Percentiles rank a stretch among this genome's conserved stretches.
These are phyloP conservation scores for Leucosporidium yakuticum DNA, from an alignment of 768 basidiomycete genomes.

Conservation along the genomic window DNA sequence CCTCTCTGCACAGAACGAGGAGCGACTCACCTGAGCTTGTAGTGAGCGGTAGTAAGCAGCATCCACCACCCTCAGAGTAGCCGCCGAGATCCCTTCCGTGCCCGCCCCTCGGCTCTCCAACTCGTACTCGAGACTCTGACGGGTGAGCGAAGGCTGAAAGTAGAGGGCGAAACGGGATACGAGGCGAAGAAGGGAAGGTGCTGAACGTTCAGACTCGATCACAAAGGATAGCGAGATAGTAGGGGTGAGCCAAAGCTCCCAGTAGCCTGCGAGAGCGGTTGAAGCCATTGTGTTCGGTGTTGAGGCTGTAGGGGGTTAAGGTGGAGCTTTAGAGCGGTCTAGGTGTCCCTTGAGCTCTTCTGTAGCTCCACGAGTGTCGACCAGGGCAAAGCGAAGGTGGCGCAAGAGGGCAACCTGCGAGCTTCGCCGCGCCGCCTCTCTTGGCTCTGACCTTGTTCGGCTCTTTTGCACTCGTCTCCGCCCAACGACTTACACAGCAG, in stretches of 20 bases:
- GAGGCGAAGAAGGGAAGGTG: neutral
- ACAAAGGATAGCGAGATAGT: constrained; percentile 24
- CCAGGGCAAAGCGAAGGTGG: no score
- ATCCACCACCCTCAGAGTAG: neutral
- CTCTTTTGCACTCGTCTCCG: no score
- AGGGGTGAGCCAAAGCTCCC: constrained; percentile 22
- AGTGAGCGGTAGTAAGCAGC: neutral
- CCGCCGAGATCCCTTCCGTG: neutral
- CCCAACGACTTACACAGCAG: no score
- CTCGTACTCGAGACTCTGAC: constrained; percentile 17
- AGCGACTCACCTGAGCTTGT: neutral
- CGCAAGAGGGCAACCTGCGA: neutral
- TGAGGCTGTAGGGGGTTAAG: neutral
- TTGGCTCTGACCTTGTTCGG: neutral
- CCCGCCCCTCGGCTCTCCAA: constrained; percentile 3
- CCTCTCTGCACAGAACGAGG: neutral
- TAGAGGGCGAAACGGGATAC: neutral
- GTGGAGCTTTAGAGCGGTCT: no score
- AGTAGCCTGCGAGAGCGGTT: neutral
- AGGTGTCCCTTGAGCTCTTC: no score
- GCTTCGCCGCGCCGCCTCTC: neutral
- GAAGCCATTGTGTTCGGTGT: neutral
- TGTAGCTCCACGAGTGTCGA: no score
- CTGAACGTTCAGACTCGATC: constrained; percentile 11
- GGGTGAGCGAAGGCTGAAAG: constrained; percentile 11